Conservation (phyloP, 2,329 filamentous ascomycete species). For the Colletotrichum cereale region DNA sequence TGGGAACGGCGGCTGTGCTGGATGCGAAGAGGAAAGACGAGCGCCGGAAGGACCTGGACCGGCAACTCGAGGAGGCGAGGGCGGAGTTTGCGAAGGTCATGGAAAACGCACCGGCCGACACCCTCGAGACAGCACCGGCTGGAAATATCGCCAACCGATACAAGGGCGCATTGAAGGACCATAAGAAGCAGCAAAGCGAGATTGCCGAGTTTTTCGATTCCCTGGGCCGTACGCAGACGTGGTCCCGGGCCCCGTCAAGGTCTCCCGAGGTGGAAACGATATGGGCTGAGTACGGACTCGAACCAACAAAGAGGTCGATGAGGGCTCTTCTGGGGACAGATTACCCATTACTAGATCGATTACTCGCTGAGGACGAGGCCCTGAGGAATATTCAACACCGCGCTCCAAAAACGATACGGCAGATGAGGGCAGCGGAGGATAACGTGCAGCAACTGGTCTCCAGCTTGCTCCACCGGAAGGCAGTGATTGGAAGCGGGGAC, state of each 20-base stretch:
- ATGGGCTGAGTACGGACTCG: slow-evolving; percentile 25
- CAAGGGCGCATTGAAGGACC: slow-evolving; percentile 11
- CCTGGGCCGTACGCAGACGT: slow-evolving; percentile 3
- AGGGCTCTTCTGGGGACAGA: neutral
- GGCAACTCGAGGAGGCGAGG: slow-evolving; percentile 67
- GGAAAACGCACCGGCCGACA: slow-evolving; percentile 46
- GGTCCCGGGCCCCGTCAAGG: slow-evolving; percentile 5
- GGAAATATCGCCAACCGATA: slow-evolving; percentile 43
- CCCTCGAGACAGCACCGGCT: slow-evolving; percentile 41
- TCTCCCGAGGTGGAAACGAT: slow-evolving; percentile 9
- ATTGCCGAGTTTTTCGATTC: slow-evolving; percentile 33
- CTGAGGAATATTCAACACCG: neutral
- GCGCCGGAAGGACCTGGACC: slow-evolving; percentile 71
- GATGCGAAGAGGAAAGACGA: slow-evolving; percentile 72
- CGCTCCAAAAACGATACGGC: neutral
- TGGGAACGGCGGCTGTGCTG: slow-evolving; percentile 73
- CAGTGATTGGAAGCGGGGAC: neutral
- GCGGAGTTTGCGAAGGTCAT: slow-evolving; percentile 58
- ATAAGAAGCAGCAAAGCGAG: slow-evolving; percentile 16
- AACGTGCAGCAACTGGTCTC: neutral
- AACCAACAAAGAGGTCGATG: neutral
- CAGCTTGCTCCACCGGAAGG: slow-evolving; percentile 37
- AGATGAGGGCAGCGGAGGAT: slow-evolving; percentile 5
- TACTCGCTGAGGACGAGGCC: slow-evolving; percentile 9
- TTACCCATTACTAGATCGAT: slow-evolving; percentile 6